Evolutionary conservation across 805 yeast species (phyloP).

Genomic region (Kazachstania africana): DNA sequence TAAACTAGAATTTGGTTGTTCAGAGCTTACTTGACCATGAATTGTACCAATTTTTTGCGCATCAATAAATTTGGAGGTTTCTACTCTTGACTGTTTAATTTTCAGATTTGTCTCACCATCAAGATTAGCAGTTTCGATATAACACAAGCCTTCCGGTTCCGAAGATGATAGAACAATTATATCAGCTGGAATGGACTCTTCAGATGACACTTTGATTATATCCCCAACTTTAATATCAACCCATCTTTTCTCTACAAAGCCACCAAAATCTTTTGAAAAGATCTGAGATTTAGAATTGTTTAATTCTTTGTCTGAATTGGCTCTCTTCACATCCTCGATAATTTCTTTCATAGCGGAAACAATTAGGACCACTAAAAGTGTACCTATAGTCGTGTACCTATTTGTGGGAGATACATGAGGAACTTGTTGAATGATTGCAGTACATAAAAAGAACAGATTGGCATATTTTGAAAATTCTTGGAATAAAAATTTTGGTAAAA

Average conservation of each 20-base stretch:
- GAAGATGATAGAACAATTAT: slow-evolving; percentile 74
- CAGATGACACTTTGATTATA: slow-evolving; percentile 70
- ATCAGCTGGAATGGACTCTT: slow-evolving; percentile 93
- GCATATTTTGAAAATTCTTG: slow-evolving; percentile 98
- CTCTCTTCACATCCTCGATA: slow-evolving; percentile 82
- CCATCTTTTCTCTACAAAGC: slow-evolving; percentile 65
- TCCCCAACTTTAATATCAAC: slow-evolving; percentile 85
- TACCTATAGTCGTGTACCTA: slow-evolving; percentile 89
- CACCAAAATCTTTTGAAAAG: slow-evolving; percentile 43
- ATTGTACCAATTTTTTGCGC: slow-evolving; percentile 45
- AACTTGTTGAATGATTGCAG: slow-evolving; percentile 91
- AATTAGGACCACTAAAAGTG: slow-evolving; percentile 67
- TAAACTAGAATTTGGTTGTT: slow-evolving; percentile 85
- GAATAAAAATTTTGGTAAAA: slow-evolving; percentile 84
- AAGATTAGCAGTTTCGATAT: slow-evolving; percentile 91
- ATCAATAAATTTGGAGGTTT: slow-evolving; percentile 62
- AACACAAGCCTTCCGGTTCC: slow-evolving; percentile 96
- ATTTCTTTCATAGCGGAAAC: slow-evolving; percentile 91
- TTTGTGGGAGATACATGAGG: slow-evolving; percentile 95
- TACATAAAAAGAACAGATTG: slow-evolving; percentile 82
- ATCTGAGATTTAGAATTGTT: slow-evolving; percentile 69
- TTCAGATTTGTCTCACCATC: slow-evolving; percentile 97
- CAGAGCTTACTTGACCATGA: slow-evolving; percentile 59
- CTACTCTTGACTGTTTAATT: slow-evolving; percentile 77
- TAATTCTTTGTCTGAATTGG: slow-evolving; percentile 76